Conservation (phyloP, 345 rosid genomes). For the Aquilaria yunnanensis region DNA sequence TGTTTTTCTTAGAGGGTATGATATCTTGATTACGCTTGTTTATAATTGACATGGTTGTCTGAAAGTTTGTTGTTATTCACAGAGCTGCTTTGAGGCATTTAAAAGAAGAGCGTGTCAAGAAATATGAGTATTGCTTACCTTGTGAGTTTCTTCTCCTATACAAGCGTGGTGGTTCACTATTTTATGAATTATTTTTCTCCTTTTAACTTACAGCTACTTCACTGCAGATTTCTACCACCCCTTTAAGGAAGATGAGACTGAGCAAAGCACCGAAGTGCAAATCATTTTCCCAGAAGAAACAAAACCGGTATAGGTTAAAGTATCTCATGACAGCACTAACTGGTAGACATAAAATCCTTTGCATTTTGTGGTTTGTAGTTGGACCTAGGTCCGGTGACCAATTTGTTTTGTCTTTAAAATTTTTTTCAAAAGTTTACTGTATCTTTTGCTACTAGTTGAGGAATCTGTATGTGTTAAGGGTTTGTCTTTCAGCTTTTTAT, state of each 20-base stretch:
- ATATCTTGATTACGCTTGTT: too few species aligned
- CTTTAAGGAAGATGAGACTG: conserved; percentile 77
- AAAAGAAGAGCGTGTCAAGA: conserved; percentile 84
- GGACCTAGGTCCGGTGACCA: too few species aligned
- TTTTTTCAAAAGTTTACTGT: neutral
- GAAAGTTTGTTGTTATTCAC: conserved; percentile 20
- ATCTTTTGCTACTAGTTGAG: neutral
- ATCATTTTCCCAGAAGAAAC: conserved; percentile 77
- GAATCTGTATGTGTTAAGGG: conserved; percentile 2
- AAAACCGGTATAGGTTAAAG: conserved; percentile 53
- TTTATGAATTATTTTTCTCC: neutral
- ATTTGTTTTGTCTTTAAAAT: neutral
- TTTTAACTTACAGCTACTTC: conserved; percentile 4
- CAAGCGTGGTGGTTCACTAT: too few species aligned
- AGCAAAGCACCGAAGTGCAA: conserved; percentile 80
- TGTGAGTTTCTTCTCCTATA: conserved; percentile 50
- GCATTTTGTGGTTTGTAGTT: neutral
- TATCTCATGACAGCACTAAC: conserved; percentile 2
- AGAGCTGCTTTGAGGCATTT: conserved; percentile 87
- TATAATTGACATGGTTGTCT: conserved; percentile 3
- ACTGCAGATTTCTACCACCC: conserved; percentile 83
- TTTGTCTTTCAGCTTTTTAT: neutral
- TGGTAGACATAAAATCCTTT: neutral
- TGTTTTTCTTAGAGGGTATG: neutral
- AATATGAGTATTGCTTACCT: conserved; percentile 91